A percentile compares a stretch with the other conserved stretches of the same genome.
phyloP scores from a whole-genome alignment of 257 asterid species.

The Verbascum thapsus region DNA sequence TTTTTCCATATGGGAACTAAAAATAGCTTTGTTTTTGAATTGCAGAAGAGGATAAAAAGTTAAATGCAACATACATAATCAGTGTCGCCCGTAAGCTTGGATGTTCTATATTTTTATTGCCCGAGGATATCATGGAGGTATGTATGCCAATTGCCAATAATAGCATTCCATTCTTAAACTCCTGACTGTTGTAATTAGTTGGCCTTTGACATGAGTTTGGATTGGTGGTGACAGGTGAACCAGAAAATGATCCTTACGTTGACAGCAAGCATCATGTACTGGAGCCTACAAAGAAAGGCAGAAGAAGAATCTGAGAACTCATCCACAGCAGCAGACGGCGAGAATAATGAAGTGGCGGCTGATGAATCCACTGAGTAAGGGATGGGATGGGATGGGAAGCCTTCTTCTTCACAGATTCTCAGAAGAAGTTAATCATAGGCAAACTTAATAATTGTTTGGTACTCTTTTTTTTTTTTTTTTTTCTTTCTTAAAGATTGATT shows the following conservation, averaged over 20 bases:
- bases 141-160: no score
- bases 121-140: slow-evolving; percentile 69
- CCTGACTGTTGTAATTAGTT: not conserved
- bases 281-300: slow-evolving; percentile 67
- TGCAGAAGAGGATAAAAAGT: slow-evolving; percentile 67
- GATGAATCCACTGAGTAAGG: no score
- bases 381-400: no score
- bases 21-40: slow-evolving; percentile 4
- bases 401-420: no score
- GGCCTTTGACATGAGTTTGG: not conserved
- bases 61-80: slow-evolving; percentile 60
- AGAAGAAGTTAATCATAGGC: no score
- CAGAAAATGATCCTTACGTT: slow-evolving; percentile 81
- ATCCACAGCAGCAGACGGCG: slow-evolving; percentile 28
- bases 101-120: slow-evolving; percentile 62
- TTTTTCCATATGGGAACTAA: slow-evolving; percentile 4
- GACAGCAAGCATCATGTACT: slow-evolving; percentile 86
- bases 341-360: no score
- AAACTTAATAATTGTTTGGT: no score
- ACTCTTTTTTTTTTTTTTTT: not conserved
- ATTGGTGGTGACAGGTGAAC: slow-evolving; percentile 57
- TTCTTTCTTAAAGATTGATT: not conserved
- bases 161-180: slow-evolving; percentile 1
- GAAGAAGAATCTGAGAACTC: slow-evolving; percentile 32
- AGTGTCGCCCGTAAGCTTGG: slow-evolving; percentile 73